Conservation (phyloP, 2,329 filamentous ascomycete genomes). For the Lanzia echinophila region DNA sequence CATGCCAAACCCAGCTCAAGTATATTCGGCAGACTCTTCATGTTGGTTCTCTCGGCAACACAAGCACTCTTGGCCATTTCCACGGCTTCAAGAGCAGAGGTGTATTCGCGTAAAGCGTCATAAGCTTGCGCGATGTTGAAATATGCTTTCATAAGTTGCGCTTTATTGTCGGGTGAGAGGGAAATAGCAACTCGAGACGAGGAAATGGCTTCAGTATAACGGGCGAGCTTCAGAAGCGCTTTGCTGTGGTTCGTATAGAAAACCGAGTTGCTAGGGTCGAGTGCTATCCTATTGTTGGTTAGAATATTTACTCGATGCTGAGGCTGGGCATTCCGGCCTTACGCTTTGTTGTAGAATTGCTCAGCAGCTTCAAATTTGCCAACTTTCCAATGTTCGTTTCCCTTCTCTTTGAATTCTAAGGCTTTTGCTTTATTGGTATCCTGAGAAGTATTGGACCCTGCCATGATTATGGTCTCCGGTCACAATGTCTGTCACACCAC, state of each 20-base stretch:
- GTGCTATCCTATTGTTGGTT: conserved; percentile 54
- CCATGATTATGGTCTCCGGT: conserved; percentile 15
- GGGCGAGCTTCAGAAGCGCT: conserved; percentile 65
- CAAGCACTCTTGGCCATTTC: neutral
- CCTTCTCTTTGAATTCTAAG: conserved; percentile 27
- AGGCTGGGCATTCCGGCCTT: conserved; percentile 32
- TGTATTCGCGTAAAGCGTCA: neutral
- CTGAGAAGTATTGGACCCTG: conserved; percentile 13
- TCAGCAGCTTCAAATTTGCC: conserved; percentile 62
- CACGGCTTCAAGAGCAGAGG: neutral
- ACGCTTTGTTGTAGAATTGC: conserved; percentile 66
- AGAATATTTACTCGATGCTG: conserved; percentile 3
- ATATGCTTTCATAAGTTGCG: conserved; percentile 63
- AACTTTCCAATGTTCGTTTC: conserved; percentile 49
- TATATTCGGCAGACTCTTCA: conserved; percentile 53
- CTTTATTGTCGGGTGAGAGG: conserved; percentile 49
- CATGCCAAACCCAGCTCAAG: conserved; percentile 68
- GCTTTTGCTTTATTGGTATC: conserved; percentile 12
- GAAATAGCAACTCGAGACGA: conserved; percentile 74
- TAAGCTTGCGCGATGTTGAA: conserved; percentile 77
- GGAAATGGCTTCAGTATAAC: conserved; percentile 67
- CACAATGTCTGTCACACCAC: neutral
- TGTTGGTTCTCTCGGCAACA: neutral
- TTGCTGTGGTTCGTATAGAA: conserved; percentile 90
- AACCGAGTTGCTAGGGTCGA: conserved; percentile 68